Evolutionary conservation across 2,329 filamentous ascomycete genomes (phyloP), one percentile per base, ranked within the genome.

Genomic region (Stemphylium beticola): DNA sequence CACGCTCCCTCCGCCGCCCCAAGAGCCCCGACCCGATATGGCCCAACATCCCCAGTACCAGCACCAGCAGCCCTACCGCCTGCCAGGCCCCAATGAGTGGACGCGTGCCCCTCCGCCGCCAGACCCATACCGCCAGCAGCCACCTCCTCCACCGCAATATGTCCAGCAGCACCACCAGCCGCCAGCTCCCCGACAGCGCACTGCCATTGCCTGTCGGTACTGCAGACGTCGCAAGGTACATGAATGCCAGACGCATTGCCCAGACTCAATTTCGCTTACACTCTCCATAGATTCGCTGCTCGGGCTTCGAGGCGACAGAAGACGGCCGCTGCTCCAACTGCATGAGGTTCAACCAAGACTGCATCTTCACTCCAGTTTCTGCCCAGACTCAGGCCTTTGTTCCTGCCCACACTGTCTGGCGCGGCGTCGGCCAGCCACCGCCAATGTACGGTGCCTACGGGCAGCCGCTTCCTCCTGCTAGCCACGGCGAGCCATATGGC

Each of bases 331-430:
- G 88, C 79, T 85, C 82, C 67, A 91, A 91, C 73, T 91, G 88
- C 71, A 81, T 87, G 60, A 82, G 88, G 42, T 91, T 91, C 77
- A 87, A 88, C 61, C 88, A 91, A 74, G 87, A 90, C 71, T 91
- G 88, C 76, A 85, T 91, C 75, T 91, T 91, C 75, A 90, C 87
- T 1, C 88, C 88, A 2, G 88, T 91, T 20, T 90, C 87, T 3
- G 88, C 87, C 10, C 87, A 90, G 75, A 85, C 87, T 8, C 87
- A 90, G 73, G 88, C 88, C 10, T 91, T 91, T 68, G 88, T 91
- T 31, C 88, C 88, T 7, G 87, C 87, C 9, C 86, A 90, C 70
- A 86, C 87, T 6, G 85, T 87, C 53, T 89, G 77, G 75, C 77
- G 79, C 45, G 72, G 74, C 39, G 72, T 72, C 33, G 78, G 79